Evolutionary conservation across 2,329 filamentous ascomycete genomes (phyloP).

Genomic region (Colletotrichum liriopes): DNA sequence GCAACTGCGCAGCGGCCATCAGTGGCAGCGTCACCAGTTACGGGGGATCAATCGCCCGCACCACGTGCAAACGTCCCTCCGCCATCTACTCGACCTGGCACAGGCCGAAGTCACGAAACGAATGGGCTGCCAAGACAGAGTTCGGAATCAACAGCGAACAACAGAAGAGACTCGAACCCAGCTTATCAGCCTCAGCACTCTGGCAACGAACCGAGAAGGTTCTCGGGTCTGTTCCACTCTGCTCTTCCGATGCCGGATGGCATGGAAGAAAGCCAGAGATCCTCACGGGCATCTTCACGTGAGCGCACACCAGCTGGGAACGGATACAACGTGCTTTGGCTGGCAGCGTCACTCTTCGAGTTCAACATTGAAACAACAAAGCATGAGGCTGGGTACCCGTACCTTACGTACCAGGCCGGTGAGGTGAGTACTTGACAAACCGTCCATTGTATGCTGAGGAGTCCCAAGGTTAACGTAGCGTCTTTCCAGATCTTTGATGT

Average conservation of each 20-base stretch:
- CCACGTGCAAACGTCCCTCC: conserved; percentile 54
- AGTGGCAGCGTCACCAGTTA: conserved; percentile 64
- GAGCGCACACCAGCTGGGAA: conserved; percentile 68
- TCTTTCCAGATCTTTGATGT: conserved; percentile 82
- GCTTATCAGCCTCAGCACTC: conserved; percentile 67
- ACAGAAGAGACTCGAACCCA: conserved; percentile 69
- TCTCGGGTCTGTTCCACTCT: conserved; percentile 87
- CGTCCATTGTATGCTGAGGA: conserved; percentile 5
- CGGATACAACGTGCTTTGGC: conserved; percentile 84
- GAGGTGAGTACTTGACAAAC: conserved; percentile 72
- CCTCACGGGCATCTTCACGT: conserved; percentile 73
- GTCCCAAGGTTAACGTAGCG: conserved; percentile 20
- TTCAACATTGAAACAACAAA: conserved; percentile 97
- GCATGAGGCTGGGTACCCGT: conserved; percentile 94
- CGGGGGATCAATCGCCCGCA: conserved; percentile 66
- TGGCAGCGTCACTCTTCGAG: conserved; percentile 94
- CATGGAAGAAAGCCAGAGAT: conserved; percentile 66
- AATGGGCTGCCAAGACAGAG: conserved; percentile 65
- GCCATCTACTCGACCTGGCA: conserved; percentile 67
- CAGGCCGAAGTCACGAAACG: conserved; percentile 73
- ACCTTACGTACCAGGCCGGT: conserved; percentile 94
- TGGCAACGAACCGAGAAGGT: conserved; percentile 66
- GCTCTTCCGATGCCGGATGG: conserved; percentile 85
- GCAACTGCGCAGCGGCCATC: conserved; percentile 53
- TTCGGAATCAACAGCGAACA: conserved; percentile 64